Evolutionary conservation across 2,329 filamentous ascomycete genomes (phyloP), one percentile per base, ranked within the genome.

Genomic region (Harringtonia aguacate): DNA sequence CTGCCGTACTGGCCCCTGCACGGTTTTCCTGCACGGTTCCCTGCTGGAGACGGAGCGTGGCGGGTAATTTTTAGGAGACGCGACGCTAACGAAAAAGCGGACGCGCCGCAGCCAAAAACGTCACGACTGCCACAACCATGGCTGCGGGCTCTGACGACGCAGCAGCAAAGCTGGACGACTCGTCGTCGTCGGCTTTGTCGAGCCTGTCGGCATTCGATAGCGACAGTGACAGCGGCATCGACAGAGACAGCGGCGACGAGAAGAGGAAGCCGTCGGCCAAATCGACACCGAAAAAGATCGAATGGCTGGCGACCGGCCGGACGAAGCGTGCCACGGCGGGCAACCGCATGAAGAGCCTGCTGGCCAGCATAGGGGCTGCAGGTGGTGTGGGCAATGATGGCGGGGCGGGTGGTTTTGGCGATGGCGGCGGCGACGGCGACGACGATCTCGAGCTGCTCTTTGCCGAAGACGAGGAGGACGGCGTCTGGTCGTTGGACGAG

Each of bases 261-360:
- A 28, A 22, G 20, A 39, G 13, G 18, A 29, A 39, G 21, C 1
- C n/a, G n/a, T n/a, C n/a, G n/a, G n/a, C 27, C 27, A 35, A 17
- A 17, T 15, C 28, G 28, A 18, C 41, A 8, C 20, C 41, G 3
- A 36, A 46, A 20, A 45, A 60, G 47, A 65, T 81, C 42, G 78
- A 86, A 68, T 84, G 81, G 70, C 73, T 90, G 31, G 81, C 81
- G 37, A 85, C 81, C 6, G 78, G 78, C 31, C 82, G 88, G 47
- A 70, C 77, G 52, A 85, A 79, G 61, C 82, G 88, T 50, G 80
- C 81, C 13, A 94, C 85, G 1, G 88, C 88, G 18, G 88, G 88
- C 46, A 89, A 87, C 59, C 80, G 86, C 51, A 84, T 94, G 73
- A 81, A 84, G 54, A 77, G 78, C 40, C 77, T 94, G 58, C 69